Evolutionary conservation across 2,329 filamentous ascomycete genomes (phyloP).

Genomic region (Fusarium paranaense): DNA sequence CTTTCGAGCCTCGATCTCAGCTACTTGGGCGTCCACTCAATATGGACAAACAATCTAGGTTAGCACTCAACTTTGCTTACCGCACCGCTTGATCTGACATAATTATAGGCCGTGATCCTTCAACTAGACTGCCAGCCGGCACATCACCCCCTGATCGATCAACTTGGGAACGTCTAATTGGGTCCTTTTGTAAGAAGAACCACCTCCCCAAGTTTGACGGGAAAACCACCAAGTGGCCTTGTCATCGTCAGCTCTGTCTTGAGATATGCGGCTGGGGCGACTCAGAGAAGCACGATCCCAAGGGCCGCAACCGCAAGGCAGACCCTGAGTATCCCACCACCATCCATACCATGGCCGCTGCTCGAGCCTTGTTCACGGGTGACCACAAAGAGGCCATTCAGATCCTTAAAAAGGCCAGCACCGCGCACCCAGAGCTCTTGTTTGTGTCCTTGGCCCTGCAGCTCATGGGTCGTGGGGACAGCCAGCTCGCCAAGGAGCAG

Average conservation of each 20-base stretch:
- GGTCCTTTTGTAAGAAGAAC: slow-evolving; percentile 71
- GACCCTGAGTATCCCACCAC: slow-evolving; percentile 63
- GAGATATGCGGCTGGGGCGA: slow-evolving; percentile 80
- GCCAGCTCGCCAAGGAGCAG: slow-evolving; percentile 58
- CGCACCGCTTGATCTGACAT: slow-evolving; percentile 11
- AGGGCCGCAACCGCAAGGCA: slow-evolving; percentile 56
- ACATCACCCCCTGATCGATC: slow-evolving; percentile 59
- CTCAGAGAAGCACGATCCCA: slow-evolving; percentile 59
- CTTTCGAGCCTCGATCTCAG: slow-evolving; percentile 76
- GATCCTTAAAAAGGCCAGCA: slow-evolving; percentile 75
- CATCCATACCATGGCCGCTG: slow-evolving; percentile 78
- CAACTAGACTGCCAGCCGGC: slow-evolving; percentile 60
- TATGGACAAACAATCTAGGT: slow-evolving; percentile 80
- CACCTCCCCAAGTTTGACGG: slow-evolving; percentile 73
- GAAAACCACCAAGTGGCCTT: slow-evolving; percentile 70
- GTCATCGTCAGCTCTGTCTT: slow-evolving; percentile 80
- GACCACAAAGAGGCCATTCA: slow-evolving; percentile 75
- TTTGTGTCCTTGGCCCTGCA: slow-evolving; percentile 77
- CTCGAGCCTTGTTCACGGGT: slow-evolving; percentile 80
- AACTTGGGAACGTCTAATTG: slow-evolving; percentile 72
- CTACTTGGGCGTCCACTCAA: slow-evolving; percentile 78
- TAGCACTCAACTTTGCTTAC: slow-evolving; percentile 38
- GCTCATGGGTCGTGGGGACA: slow-evolving; percentile 66
- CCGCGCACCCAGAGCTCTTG: slow-evolving; percentile 71
- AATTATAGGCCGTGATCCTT: slow-evolving; percentile 59